Conservation (phyloP, 345 rosid genomes). For the Kandelia obovata region DNA sequence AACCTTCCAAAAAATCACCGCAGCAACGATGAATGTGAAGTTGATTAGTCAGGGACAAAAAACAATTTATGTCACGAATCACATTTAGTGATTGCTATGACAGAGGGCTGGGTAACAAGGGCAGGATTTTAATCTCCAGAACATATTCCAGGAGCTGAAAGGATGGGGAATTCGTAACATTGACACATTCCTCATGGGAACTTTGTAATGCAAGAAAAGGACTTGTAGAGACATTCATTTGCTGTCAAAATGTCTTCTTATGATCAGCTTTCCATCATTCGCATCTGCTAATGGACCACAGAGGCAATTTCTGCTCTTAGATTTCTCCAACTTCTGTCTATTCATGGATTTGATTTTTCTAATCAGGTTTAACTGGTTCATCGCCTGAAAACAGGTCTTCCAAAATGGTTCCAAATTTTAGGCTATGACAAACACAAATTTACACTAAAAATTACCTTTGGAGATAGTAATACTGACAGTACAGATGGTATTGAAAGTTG, state of each 20-base stretch:
- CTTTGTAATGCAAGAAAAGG: background rate
- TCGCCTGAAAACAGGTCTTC: too few relatives aligned
- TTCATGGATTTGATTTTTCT: background rate
- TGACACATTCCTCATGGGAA: slow-evolving; percentile 30
- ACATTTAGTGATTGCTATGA: too few relatives aligned
- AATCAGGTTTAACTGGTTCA: background rate
- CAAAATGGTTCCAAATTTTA: too few relatives aligned
- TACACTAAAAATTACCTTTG: too few relatives aligned
- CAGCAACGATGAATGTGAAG: background rate
- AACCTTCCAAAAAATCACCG: background rate
- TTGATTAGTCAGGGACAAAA: background rate
- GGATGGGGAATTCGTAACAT: slow-evolving; percentile 31
- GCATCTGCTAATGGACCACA: slow-evolving; percentile 31
- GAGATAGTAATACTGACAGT: background rate
- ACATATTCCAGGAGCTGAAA: slow-evolving; percentile 8
- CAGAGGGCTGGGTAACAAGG: too few relatives aligned
- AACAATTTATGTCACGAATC: too few relatives aligned
- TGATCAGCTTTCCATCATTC: slow-evolving; percentile 14
- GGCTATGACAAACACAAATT: too few relatives aligned
- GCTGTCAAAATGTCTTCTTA: slow-evolving; percentile 48
- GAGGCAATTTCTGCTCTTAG: background rate
- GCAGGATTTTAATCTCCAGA: background rate
- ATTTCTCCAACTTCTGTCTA: background rate
- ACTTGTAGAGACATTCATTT: slow-evolving; percentile 19
- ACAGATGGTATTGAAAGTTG: background rate